phyloP scores from a whole-genome alignment of 1,139 yeast genomes.

The Scheffersomyces segobiensis region DNA sequence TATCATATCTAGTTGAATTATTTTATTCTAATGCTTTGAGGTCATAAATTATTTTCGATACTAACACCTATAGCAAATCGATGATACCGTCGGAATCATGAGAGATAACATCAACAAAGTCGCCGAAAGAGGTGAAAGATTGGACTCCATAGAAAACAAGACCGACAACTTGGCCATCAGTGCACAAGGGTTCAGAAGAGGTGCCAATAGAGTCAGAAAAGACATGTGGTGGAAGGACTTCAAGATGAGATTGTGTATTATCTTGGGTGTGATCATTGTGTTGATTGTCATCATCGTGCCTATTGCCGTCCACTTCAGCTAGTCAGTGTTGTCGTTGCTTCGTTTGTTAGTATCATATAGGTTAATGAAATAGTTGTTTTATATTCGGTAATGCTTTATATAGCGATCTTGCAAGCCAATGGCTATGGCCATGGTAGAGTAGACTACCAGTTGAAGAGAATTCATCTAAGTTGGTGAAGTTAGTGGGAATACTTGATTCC shows the following conservation, averaged over 20 bases:
- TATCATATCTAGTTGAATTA: background rate
- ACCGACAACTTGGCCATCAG: slow-evolving; percentile 91
- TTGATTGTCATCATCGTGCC: slow-evolving; percentile 92
- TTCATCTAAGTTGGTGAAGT: no score
- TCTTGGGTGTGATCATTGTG: slow-evolving; percentile 75
- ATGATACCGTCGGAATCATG: slow-evolving; percentile 97
- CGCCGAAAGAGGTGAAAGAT: slow-evolving; percentile 91
- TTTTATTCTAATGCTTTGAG: background rate
- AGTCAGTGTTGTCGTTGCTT: background rate
- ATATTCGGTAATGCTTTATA: background rate
- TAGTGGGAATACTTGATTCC: background rate
- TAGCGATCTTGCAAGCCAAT: background rate
- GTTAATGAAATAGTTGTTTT: background rate
- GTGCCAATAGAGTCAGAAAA: slow-evolving; percentile 96
- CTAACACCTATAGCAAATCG: slow-evolving; percentile 63
- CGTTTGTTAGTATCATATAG: background rate
- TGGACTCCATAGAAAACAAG: slow-evolving; percentile 90
- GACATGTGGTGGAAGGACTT: slow-evolving; percentile 99
- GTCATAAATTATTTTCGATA: slow-evolving; percentile 1
- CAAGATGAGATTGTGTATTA: slow-evolving; percentile 93
- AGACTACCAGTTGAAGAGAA: background rate
- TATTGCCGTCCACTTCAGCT: slow-evolving; percentile 83
- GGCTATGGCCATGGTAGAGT: background rate
- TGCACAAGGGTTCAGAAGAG: slow-evolving; percentile 95
- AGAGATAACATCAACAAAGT: slow-evolving; percentile 95